Evolutionary conservation across 176 grass and related monocot genomes (phyloP), one percentile per base, ranked within the genome.

Genomic region (Puccinellia tenuiflora): DNA sequence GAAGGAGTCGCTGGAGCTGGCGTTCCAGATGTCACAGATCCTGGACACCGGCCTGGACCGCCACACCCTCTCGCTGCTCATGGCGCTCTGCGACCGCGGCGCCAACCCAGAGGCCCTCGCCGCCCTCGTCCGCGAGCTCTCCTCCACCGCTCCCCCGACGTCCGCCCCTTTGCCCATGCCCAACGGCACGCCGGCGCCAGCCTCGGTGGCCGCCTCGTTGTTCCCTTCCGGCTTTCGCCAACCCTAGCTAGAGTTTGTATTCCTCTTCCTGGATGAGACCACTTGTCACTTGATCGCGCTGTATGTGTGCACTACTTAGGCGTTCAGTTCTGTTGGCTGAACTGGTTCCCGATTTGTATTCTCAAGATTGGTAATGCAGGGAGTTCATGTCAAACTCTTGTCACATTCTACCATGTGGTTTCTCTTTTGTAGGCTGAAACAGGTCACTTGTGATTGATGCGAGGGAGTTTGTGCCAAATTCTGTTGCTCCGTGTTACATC

Each of bases 41-140:
- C 86, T 96, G 8, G 86, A 84, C 80, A 87, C 88, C 6, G 86
- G 84, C 24, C 77, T 96, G 7, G 90, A 96, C 34, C 90, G 86
- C 76, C 88, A 96, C 83, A 96, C 86, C 47, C 81, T 96, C 80
- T 93, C 90, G 48, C 93, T 96, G 65, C 83, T 96, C 76, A 90
- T 96, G 76, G 90, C 93, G 51, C 93, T 96, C 73, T 96, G 88
- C 78, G 86, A 96, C 79, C 88, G 90, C 3, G 88, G 88, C 45
- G 88, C 89, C 7, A 96, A 96, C 76, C 88, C 93, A 26, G 88
- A 96, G 83, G 90, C 90, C 39, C 88, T 96, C 45, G 86, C 88
- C 59, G 88, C 90, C 28, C 87, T 96, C 31, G 88, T 96, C 26
- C 90, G 86, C 50, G 90, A 96, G 83, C 85, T 91, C 26, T 96